These are phyloP conservation scores for Aureobasidium melanogenum DNA, from an alignment of 2,329 filamentous ascomycete genomes.

Conservation along the genomic window DNA sequence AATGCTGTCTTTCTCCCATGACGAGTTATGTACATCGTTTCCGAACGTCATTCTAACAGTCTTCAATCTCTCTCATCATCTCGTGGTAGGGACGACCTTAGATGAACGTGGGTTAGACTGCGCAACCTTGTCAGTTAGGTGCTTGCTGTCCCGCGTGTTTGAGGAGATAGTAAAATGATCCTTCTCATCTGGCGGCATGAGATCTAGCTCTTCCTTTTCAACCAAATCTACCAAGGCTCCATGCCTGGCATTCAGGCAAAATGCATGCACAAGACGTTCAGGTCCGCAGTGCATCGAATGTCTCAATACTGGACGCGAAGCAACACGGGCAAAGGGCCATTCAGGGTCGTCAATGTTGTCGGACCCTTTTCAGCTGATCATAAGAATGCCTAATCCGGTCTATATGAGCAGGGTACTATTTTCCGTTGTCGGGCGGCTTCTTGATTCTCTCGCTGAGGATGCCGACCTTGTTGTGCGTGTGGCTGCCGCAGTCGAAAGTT, in stretches of 20 bases:
- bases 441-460: neutral
- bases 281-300: neutral
- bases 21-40: neutral
- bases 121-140: neutral
- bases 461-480: neutral
- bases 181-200: neutral
- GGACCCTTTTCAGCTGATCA: neutral
- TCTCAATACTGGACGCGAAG: neutral
- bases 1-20: neutral
- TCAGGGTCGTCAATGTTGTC: neutral
- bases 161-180: neutral
- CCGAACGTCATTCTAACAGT: neutral
- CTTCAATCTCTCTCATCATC: neutral
- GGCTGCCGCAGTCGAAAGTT: neutral
- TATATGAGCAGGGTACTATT: neutral
- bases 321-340: neutral
- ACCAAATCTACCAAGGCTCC: neutral
- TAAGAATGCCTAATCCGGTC: too few relatives aligned
- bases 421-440: too few relatives aligned
- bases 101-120: neutral
- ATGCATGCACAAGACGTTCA: neutral
- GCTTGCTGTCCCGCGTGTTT: neutral
- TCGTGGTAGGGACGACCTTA: neutral
- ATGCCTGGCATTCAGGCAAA: neutral
- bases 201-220: neutral